Evolutionary conservation across 139 green algal species (phyloP).

Genomic region (Mychonastes homosphaera): DNA sequence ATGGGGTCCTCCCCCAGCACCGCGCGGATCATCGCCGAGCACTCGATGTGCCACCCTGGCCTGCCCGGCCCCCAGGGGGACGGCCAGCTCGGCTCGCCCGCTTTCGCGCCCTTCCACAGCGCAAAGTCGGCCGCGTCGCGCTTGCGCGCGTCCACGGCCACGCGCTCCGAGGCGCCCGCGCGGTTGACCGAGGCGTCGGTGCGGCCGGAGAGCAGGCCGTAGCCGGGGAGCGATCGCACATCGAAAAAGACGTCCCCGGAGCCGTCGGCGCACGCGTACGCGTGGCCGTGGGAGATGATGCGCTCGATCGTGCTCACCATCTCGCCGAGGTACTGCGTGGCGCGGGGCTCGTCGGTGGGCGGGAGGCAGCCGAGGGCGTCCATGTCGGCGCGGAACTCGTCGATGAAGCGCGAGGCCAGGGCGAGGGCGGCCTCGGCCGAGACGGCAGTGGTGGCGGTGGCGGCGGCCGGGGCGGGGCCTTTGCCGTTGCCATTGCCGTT

Average conservation of each 20-base stretch:
- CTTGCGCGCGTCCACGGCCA: constrained; percentile 82
- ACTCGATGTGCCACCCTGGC: constrained; percentile 96
- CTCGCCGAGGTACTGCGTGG: constrained; percentile 73
- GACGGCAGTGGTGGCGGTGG: no score
- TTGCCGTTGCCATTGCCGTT: no score
- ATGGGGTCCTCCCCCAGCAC: constrained; percentile 68
- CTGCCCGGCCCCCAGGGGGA: constrained; percentile 85
- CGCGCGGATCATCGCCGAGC: constrained; percentile 77
- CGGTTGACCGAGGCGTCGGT: constrained; percentile 46
- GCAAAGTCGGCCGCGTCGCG: constrained; percentile 85
- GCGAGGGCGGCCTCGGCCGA: constrained; percentile 54
- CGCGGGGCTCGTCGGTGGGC: constrained; percentile 71
- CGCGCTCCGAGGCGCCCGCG: constrained; percentile 77
- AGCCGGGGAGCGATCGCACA: constrained; percentile 66
- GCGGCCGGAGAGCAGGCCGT: constrained; percentile 79
- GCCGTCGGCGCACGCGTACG: constrained; percentile 56
- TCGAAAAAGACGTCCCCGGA: constrained; percentile 89
- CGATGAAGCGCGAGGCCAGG: constrained; percentile 71
- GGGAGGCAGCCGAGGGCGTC: constrained; percentile 64
- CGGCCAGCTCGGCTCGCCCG: constrained; percentile 79
- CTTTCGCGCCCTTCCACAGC: constrained; percentile 93
- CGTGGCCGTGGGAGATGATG: constrained; percentile 84
- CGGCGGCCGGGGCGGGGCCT: no score
- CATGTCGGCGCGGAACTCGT: constrained; percentile 92
- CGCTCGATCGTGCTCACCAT: constrained; percentile 81